A percentile compares a stretch with the other conserved stretches of the same genome.
Evolutionary conservation across 805 yeast species (phyloP).

Genomic region (Starmerella vitae): DNA sequence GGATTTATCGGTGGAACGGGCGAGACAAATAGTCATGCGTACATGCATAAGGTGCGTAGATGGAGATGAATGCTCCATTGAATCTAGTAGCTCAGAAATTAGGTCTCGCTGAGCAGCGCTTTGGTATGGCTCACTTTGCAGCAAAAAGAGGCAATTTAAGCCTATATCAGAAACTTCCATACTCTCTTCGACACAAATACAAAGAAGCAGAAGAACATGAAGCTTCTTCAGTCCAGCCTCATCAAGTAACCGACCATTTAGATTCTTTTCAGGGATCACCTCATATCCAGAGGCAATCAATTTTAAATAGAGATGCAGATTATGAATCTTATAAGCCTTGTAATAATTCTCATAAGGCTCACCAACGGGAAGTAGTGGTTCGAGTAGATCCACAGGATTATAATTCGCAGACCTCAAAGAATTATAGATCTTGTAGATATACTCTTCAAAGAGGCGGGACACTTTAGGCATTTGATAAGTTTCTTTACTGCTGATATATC

Average conservation of each 20-base stretch:
- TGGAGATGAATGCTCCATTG: constrained; percentile 1
- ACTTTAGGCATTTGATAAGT: no score
- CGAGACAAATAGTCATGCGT: not conserved
- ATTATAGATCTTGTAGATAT: not conserved
- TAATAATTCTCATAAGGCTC: not conserved
- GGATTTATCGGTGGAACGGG: not conserved
- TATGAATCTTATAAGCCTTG: not conserved
- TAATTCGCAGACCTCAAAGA: no score
- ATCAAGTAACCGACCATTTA: not conserved
- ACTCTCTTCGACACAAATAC: constrained; percentile 2
- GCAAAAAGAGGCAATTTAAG: constrained; percentile 3
- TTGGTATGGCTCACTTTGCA: constrained; percentile 6
- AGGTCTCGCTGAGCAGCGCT: constrained; percentile 2
- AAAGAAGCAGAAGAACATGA: not conserved
- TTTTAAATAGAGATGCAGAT: not conserved
- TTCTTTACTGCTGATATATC: no score
- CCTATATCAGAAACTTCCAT: not conserved
- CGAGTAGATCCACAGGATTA: no score
- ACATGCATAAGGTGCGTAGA: not conserved
- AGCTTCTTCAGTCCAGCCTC: not conserved
- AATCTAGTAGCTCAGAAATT: constrained; percentile 2
- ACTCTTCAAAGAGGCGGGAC: not conserved
- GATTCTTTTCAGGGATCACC: not conserved
- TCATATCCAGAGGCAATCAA: not conserved
- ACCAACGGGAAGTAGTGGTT: not conserved